Percentiles rank a stretch among this genome's conserved stretches.
phyloP scores from a whole-genome alignment of 257 asterid species.

The Salvia splendens region DNA sequence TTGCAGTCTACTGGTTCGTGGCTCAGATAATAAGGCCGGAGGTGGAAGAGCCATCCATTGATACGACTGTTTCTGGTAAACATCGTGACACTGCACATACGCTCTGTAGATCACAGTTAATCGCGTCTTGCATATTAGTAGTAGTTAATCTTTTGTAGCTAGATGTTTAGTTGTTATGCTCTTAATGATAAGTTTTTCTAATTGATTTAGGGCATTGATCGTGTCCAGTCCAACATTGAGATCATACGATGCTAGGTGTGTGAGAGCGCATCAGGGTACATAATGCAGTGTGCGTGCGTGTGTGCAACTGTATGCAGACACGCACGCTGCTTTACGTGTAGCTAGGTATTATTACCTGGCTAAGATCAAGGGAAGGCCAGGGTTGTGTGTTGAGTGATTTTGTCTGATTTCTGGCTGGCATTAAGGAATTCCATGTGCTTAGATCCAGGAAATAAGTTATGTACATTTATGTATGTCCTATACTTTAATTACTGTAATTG shows the following conservation, averaged over 20 bases:
- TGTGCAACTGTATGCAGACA: not conserved
- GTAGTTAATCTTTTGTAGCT: no score
- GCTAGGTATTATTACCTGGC: no score
- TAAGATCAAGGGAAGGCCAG: not conserved
- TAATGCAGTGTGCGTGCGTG: not conserved
- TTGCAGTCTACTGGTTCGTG: constrained; percentile 32
- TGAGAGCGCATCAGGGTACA: not conserved
- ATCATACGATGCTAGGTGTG: no score
- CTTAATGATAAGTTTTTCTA: not conserved
- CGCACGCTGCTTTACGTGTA: not conserved
- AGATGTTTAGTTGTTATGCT: not conserved
- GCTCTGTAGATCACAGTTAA: not conserved
- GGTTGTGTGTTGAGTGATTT: not conserved
- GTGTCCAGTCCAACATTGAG: not conserved
- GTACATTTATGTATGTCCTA: not conserved
- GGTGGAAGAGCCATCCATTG: constrained; percentile 26
- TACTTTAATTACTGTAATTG: not conserved
- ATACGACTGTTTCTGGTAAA: constrained; percentile 10
- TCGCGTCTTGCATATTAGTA: no score
- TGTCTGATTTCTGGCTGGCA: constrained; percentile 15
- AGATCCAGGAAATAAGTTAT: constrained; percentile 32
- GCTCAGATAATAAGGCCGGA: constrained; percentile 17
- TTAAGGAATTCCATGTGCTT: constrained; percentile 29
- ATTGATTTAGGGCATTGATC: not conserved
- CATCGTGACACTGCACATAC: not conserved